Percentiles rank a stretch among this genome's conserved stretches.
These are phyloP conservation scores for Aspergillus conjunctus DNA, from an alignment of 495 filamentous ascomycete genomes.

Conservation along the genomic window DNA sequence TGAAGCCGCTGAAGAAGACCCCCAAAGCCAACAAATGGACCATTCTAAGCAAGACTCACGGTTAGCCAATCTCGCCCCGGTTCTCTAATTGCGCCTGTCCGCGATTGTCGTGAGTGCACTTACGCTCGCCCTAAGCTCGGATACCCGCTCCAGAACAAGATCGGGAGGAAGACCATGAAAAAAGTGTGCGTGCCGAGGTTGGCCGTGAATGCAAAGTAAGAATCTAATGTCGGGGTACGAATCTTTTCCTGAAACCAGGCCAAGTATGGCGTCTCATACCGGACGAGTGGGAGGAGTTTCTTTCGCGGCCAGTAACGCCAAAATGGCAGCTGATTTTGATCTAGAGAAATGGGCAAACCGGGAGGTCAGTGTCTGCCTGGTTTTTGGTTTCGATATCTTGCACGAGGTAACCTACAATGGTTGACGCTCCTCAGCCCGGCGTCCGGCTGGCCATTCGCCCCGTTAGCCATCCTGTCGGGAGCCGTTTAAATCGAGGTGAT, in stretches of 20 bases:
- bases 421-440: slow-evolving; percentile 72
- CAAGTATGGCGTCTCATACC: slow-evolving; percentile 94
- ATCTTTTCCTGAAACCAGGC: slow-evolving; percentile 78
- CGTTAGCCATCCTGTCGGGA: slow-evolving; percentile 40
- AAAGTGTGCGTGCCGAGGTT: slow-evolving; percentile 98
- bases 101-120: slow-evolving; percentile 27
- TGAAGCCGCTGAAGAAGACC: slow-evolving; percentile 89
- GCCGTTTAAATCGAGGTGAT: slow-evolving; percentile 26
- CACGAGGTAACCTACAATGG: slow-evolving; percentile 66
- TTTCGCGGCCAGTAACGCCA: slow-evolving; percentile 90
- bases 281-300: slow-evolving; percentile 77
- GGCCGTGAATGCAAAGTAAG: slow-evolving; percentile 94
- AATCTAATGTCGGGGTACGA: slow-evolving; percentile 80
- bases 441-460: slow-evolving; percentile 54
- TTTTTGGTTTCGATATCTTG: neutral
- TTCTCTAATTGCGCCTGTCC: neutral
- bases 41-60: slow-evolving; percentile 54
- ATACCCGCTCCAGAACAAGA: slow-evolving; percentile 95
- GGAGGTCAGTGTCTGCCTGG: slow-evolving; percentile 10
- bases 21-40: slow-evolving; percentile 85
- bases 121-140: slow-evolving; percentile 81
- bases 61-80: slow-evolving; percentile 10
- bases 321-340: slow-evolving; percentile 77
- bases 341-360: slow-evolving; percentile 43
- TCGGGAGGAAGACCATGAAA: slow-evolving; percentile 92